Evolutionary conservation across 75 land plant species (phyloP), one percentile per base, ranked within the genome.

Genomic region (Picea glauca): DNA sequence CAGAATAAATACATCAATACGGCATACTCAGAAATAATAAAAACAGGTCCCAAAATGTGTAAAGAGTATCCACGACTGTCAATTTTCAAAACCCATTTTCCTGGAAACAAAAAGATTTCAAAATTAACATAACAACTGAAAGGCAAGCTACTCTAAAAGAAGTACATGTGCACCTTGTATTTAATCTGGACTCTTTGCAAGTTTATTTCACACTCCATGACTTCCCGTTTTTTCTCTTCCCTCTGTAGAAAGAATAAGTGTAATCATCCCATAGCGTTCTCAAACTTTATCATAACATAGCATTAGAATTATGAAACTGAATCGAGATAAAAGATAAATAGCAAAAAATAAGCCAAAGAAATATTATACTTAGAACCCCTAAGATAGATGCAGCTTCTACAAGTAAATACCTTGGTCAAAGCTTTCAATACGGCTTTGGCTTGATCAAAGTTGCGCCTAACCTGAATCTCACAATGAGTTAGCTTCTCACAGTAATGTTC

Each of bases 221-320:
- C 82, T 15, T 96, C 99, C 46, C 98, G 88, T 81, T 96, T 96
- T 80, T 88, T 96, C 84, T 96, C 99, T 79, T 96, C 99, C 76
- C 99, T 89, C 99, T 96, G 86, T 54, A 74, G 30, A 2, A 74
- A 67, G 21, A 8, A 60, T 32, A 62, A 17, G 64, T 63, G 26
- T 20, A 20, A 67, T 67, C 17, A 35, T 67, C 35, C 17, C 8
- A 38, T 18, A 67, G 18, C 15, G 5, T 38, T 67, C 50, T 67
- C 72, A 67, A 20, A 18, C 5, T 5, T 67, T 35, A 33, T 38
- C 35, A 64, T 64, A 64, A 17, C 50, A 38, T 33, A 35, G n/a
- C 18, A 67, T 8, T 43, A 17, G 50, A 43, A 43, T 43, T 43
- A 43, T 43, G 50, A 43, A 18, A 67, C n/a, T 17, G 13, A 32